Base-by-base conservation (phyloP, 176 grass and related monocot genomes). In the Puccinellia tenuiflora region DNA sequence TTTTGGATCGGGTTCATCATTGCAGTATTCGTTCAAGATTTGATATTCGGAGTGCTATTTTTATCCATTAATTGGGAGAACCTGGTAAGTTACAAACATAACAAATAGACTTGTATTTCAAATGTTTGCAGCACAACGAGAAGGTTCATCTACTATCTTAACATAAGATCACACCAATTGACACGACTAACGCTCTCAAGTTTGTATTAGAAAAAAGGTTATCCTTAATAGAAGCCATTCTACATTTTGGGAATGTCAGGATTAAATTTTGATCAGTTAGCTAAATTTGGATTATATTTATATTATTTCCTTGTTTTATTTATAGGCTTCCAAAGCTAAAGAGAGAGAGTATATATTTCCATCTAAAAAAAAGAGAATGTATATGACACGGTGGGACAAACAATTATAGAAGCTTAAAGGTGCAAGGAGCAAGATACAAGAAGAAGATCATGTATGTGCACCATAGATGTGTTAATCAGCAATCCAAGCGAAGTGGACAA, bases 1-100 rank as follows among this genome's bases (percentile, higher is more conserved):
- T 75, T 75, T 51, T 75, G 73, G 73, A 54, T 75, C 54, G 30
- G 73, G 51, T 75, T 75, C 73, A 35, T 75, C 31, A 0, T 50
- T 5, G 47, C 73, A 13, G 18, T 75, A 11, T 53, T 50, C 29
- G 21, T 53, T 75, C 73, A 75, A 75, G 73, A 75, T 34, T 35
- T 53, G 29, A 20, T 37, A 66, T 20, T 66, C 50, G 73, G 73
- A 53, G 35, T 75, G 31, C 48, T 75, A 35, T 11, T 75, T 75
- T n/a, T 13, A 53, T n/a, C 4, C 12, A 54, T 35, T 15, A 54
- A n/a, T 7, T 75, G 47, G 73, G 73, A 75, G 18, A 75, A 54
- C 48, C 17, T 75, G 6, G 73, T 75, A 75, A 75, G 71, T 75
- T 40, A 40, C 1, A 40, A 52, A 10, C 71, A 33, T 51, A 6